Evolutionary conservation across 495 filamentous ascomycete genomes (phyloP).

Genomic region (Hypoxylon cercidicola): DNA sequence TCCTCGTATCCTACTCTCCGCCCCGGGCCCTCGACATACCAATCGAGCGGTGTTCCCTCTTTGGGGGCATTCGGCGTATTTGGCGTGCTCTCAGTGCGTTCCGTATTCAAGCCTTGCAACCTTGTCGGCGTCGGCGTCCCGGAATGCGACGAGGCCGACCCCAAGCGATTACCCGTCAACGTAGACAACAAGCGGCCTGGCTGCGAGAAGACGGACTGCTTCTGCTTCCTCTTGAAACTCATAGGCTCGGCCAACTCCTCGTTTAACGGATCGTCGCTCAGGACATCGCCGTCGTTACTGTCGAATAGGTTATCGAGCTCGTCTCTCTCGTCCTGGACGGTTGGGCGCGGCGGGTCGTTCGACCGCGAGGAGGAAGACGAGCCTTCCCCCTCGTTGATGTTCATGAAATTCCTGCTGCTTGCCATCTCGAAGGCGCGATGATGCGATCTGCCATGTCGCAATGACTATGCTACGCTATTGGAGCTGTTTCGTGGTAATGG

Average conservation of each 20-base stretch:
- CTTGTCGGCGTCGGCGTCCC: conserved; percentile 35
- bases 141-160: conserved; percentile 28
- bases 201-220: conserved; percentile 60
- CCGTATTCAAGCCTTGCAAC: conserved; percentile 28
- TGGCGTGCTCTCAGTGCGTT: conserved; percentile 6
- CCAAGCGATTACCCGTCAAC: conserved; percentile 59
- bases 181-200: conserved; percentile 66
- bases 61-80: conserved; percentile 54
- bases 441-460: conserved; percentile 46
- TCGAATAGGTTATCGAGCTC: conserved; percentile 58
- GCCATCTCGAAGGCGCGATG: conserved; percentile 41
- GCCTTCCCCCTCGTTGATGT: conserved; percentile 40
- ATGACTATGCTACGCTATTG: conserved; percentile 6
- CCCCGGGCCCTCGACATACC: conserved; percentile 92
- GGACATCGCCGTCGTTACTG: conserved; percentile 48
- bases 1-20: conserved; percentile 94
- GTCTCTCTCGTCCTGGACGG: conserved; percentile 51
- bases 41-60: conserved; percentile 76
- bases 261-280: conserved; percentile 62
- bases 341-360: conserved; percentile 35
- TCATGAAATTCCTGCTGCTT: conserved; percentile 47
- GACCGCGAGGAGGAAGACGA: conserved; percentile 46
- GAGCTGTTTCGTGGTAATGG: background rate
- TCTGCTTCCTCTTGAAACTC: conserved; percentile 87
- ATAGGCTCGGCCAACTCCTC: conserved; percentile 66